Percentiles rank a stretch among this genome's conserved stretches.
phyloP scores from a whole-genome alignment of 495 filamentous ascomycete species.

The Xylaria grammica region DNA sequence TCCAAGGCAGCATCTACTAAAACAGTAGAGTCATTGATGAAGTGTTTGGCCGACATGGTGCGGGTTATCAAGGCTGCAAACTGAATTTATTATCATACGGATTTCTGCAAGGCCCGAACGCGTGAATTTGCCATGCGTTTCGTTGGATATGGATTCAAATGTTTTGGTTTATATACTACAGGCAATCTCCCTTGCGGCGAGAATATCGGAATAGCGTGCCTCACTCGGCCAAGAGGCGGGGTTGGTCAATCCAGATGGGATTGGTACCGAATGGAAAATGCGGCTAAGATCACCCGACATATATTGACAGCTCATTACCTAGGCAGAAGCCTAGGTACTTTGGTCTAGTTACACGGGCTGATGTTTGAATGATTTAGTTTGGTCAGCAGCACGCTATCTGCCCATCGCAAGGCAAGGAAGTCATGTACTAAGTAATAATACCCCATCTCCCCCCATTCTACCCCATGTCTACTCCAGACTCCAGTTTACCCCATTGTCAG shows the following conservation, averaged over 20 bases:
- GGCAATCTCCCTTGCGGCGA: background rate
- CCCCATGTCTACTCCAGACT: no score
- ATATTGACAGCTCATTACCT: background rate
- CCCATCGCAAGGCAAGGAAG: no score
- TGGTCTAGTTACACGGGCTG: background rate
- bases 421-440: no score
- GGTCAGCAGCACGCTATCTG: no score
- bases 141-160: background rate
- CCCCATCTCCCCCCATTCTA: no score
- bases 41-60: conserved; percentile 78
- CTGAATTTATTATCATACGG: background rate
- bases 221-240: background rate
- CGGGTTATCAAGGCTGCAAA: background rate
- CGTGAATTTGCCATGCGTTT: background rate
- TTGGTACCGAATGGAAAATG: background rate
- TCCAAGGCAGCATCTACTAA: conserved; percentile 80
- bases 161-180: background rate
- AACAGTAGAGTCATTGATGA: conserved; percentile 83
- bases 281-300: background rate
- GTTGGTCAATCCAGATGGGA: background rate
- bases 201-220: background rate
- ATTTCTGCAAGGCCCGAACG: background rate
- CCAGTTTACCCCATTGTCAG: no score
- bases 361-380: no score
- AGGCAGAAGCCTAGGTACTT: background rate